Evolutionary conservation across 2,329 filamentous ascomycete species (phyloP).

Genomic region (Neophaeococcomyces aloes): DNA sequence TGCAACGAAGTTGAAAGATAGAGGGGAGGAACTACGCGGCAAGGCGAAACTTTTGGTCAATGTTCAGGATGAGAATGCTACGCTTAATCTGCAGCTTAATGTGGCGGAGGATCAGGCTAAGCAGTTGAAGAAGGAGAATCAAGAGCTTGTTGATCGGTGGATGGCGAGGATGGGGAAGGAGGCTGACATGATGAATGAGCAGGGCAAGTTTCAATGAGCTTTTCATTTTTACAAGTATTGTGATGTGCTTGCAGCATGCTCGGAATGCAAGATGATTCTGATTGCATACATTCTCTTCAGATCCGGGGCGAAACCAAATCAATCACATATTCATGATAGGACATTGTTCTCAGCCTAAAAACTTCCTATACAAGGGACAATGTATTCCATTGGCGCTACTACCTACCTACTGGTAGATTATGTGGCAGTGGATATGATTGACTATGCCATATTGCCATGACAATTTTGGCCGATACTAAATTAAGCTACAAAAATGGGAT

Average conservation of each 20-base stretch:
- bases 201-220: slow-evolving; percentile 29
- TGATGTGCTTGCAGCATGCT: not conserved
- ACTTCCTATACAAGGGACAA: too few relatives aligned
- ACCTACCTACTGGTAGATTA: too few relatives aligned
- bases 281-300: too few relatives aligned
- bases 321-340: too few relatives aligned
- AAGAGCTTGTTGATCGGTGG: slow-evolving; percentile 81
- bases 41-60: slow-evolving; percentile 79
- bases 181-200: slow-evolving; percentile 73
- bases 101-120: slow-evolving; percentile 68
- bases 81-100: slow-evolving; percentile 76
- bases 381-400: too few relatives aligned
- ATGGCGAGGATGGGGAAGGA: slow-evolving; percentile 79
- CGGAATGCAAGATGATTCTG: not conserved
- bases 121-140: slow-evolving; percentile 69
- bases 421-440: too few relatives aligned
- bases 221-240: too few relatives aligned
- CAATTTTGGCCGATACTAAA: too few relatives aligned
- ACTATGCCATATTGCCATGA: too few relatives aligned
- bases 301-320: too few relatives aligned
- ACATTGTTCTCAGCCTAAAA: too few relatives aligned
- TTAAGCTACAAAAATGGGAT: too few relatives aligned
- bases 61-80: slow-evolving; percentile 86
- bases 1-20: slow-evolving; percentile 59
- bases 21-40: slow-evolving; percentile 72